Conservation (phyloP, 23 red algal species). For the Gracilaria gracilis region DNA sequence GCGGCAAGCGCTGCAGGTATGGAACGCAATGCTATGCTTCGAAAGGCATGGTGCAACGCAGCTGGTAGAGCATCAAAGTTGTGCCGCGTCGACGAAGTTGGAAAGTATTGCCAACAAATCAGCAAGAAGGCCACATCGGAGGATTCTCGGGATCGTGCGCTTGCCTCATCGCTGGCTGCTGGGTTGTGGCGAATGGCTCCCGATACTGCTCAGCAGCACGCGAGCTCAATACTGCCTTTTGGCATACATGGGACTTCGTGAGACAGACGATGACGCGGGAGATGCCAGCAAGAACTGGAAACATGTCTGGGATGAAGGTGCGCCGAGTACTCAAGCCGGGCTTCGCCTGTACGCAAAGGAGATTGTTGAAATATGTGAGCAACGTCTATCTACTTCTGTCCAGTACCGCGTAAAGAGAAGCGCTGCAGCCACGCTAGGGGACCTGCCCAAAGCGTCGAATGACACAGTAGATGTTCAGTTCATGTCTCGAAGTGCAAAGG, state of each 20-base stretch:
- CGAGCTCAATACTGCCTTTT: conserved; percentile 10
- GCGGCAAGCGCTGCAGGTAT: too few species aligned
- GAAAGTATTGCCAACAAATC: too few species aligned
- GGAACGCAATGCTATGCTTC: too few species aligned
- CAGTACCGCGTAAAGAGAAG: too few species aligned
- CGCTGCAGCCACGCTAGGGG: too few species aligned
- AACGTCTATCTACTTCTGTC: too few species aligned
- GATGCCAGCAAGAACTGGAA: conserved; percentile 45
- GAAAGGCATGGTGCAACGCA: neutral
- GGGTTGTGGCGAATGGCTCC: conserved; percentile 34
- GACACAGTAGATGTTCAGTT: too few species aligned
- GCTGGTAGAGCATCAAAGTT: too few species aligned
- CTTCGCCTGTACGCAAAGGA: too few species aligned
- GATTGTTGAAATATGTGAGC: neutral
- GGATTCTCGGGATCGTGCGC: conserved; percentile 33
- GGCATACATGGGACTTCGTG: conserved; percentile 58
- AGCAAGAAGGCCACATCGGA: neutral
- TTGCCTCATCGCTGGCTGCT: conserved; percentile 26
- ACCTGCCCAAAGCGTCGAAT: too few species aligned
- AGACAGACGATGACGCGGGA: conserved; percentile 39
- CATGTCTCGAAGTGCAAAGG: neutral
- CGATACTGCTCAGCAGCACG: conserved; percentile 20
- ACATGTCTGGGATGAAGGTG: conserved; percentile 53
- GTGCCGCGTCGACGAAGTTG: too few species aligned
- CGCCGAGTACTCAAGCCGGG: neutral